These are phyloP conservation scores for Solanum rostratum DNA, from an alignment of 257 asterid genomes.

Conservation along the genomic window DNA sequence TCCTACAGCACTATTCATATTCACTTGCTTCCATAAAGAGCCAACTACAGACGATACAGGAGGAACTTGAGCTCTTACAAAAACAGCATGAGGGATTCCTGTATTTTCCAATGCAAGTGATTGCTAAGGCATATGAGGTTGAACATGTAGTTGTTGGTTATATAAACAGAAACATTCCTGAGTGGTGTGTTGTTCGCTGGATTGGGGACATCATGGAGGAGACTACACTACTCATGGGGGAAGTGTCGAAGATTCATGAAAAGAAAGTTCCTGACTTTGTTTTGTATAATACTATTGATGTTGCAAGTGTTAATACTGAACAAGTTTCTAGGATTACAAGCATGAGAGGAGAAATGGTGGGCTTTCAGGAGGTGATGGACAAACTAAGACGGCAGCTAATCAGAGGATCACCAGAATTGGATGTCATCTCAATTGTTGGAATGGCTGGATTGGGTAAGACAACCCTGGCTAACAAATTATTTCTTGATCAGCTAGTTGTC, in stretches of 20 bases:
- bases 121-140: constrained; percentile 10
- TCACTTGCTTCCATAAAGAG: background rate
- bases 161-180: background rate
- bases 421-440: too few species aligned
- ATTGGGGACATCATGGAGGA: background rate
- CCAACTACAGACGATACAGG: background rate
- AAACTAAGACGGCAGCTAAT: too few species aligned
- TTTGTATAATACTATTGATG: background rate
- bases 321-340: background rate
- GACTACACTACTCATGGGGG: background rate
- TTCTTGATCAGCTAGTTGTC: too few species aligned
- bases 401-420: too few species aligned
- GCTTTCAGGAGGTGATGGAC: too few species aligned
- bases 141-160: constrained; percentile 2
- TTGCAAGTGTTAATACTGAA: background rate
- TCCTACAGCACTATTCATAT: background rate
- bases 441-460: too few species aligned
- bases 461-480: too few species aligned
- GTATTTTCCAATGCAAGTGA: background rate
- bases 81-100: background rate
- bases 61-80: background rate
- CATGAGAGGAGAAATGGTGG: too few species aligned
- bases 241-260: background rate
- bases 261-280: background rate
- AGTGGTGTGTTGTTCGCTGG: constrained; percentile 1